Evolutionary conservation across 2,329 filamentous ascomycete genomes (phyloP).

Genomic region (Uncinocarpus reesii): DNA sequence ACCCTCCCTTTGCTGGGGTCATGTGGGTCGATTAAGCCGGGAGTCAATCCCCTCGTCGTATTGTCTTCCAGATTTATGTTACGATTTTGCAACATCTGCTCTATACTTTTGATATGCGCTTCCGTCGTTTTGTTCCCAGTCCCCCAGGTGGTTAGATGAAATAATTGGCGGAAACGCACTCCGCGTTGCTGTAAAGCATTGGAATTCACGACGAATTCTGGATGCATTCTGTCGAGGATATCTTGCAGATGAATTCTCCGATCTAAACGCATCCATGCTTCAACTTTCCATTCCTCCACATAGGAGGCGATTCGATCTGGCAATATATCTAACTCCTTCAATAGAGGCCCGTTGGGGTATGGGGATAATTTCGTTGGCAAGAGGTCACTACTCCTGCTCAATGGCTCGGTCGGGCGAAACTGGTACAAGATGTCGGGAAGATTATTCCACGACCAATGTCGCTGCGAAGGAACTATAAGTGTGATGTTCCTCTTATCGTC

Average conservation of each 20-base stretch:
- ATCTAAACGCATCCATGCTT: constrained; percentile 27
- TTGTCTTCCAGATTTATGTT: constrained; percentile 14
- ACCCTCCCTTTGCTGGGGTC: constrained; percentile 14
- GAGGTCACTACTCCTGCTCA: not conserved
- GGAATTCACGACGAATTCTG: constrained; percentile 14
- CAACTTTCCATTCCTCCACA: constrained; percentile 26
- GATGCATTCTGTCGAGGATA: constrained; percentile 24
- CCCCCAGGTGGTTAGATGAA: constrained; percentile 23
- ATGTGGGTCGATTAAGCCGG: constrained; percentile 15
- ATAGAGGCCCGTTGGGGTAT: constrained; percentile 6
- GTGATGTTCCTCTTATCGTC: constrained; percentile 12
- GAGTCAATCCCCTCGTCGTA: constrained; percentile 19
- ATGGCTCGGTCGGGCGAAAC: constrained; percentile 4
- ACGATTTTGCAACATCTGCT: not conserved
- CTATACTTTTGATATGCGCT: constrained; percentile 11
- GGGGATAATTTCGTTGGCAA: constrained; percentile 16
- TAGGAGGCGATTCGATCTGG: constrained; percentile 25
- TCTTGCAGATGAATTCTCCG: constrained; percentile 22
- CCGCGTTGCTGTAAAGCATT: constrained; percentile 25
- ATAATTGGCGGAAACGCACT: constrained; percentile 22
- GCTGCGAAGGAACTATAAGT: constrained; percentile 16
- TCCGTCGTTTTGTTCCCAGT: constrained; percentile 21
- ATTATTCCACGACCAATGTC: constrained; percentile 20
- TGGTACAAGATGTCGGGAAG: constrained; percentile 24
- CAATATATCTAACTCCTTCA: constrained; percentile 21